Evolutionary conservation across 805 yeast genomes (phyloP), one percentile per base, ranked within the genome.

Genomic region (Kuraishia floccosa): DNA sequence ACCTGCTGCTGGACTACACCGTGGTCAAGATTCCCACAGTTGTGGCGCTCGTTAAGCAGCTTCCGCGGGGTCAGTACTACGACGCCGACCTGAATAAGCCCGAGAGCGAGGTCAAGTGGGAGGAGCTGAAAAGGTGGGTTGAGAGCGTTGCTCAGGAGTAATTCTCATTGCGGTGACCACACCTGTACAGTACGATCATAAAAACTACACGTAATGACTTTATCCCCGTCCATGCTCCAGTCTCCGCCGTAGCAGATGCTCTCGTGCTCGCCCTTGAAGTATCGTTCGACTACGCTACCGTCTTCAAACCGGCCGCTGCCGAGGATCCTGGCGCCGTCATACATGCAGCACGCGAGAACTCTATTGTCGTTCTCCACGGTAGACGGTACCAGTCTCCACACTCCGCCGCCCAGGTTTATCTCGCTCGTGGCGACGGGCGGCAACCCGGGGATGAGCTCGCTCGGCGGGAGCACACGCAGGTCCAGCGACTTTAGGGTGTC

Each of bases 211-310:
- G 96, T 86, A 3, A 72, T 79, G 6, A 80, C 69, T 4, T 50
- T 41, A 2, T 52, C 50, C 5, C 63, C 72, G 4, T 61, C 60
- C 2, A 47, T 45, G 10, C 63, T 53, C 94, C 96, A 87, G 47
- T 82, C 95, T 4, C 94, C 96, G 1, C 97, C 98, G 46, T 89
- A 89, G 33, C 89, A 87, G 85, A 91, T 89, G 36, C 96, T 84
- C 30, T 75, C 76, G 48, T 89, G 97, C 19, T 79, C 81, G 9
- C 66, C 64, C 44, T 76, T 77, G 47, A 71, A 68, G 34, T 63
- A 66, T 17, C 59, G 57, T 3, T 51, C 46, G 32, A 68, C 51
- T 8, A 47, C 56, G 4, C 38, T 36, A 4, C 40, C 46, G 15
- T 46, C 42, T n/a, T 63, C 46, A n/a, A n/a, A n/a, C n/a, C n/a